Evolutionary conservation across 1,139 yeast species (phyloP), one percentile per base, ranked within the genome.

Genomic region (Blastobotrys petasosporus): DNA sequence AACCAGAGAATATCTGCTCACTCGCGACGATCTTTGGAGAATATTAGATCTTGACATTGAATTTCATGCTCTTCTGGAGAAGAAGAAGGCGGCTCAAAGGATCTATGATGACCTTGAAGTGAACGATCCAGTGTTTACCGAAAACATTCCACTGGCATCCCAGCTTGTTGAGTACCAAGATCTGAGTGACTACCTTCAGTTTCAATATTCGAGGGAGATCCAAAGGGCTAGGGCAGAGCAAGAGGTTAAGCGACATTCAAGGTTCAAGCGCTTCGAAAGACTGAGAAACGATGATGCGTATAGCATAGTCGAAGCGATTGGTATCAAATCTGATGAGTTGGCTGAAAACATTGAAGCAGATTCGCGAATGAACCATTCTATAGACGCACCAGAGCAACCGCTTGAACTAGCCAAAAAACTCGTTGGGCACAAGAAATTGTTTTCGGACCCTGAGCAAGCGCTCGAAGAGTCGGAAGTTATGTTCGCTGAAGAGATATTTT

Each of bases 91-190:
- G 37, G 78, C 84, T 30, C 75, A 75, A 53, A 76, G 74, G 45
- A 69, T 86, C 47, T 79, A 79, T 50, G 71, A 75, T 17, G 69
- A 77, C 13, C 67, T 88, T 51, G 70, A 70, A 20, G 63, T 76
- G 16, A n/a, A 4, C 12, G 96, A 87, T 62, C 73, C 76, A 38
- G 69, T 80, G 15, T 77, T 77, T 51, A 84, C 79, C 48, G 78
- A 75, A 33, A 65, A 68, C 43, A 71, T 82, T 41, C 69, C 65
- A 23, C 66, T 72, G n/a, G 79, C 86, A 37, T 77, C 75, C 44
- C 71, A 82, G 2, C 77, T 86, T 67, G 84, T 85, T 2, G 94
- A 87, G 48, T 75, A 85, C 47, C 97, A 90, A 65, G 99, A 92
- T 67, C 69, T 88, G 39, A 80, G 82, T 60, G 96, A 90, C 54